A percentile compares a stretch with the other conserved stretches of the same genome.
These are phyloP conservation scores for Barnettozyma wickerhamii DNA, from an alignment of 805 yeast genomes.

Conservation along the genomic window DNA sequence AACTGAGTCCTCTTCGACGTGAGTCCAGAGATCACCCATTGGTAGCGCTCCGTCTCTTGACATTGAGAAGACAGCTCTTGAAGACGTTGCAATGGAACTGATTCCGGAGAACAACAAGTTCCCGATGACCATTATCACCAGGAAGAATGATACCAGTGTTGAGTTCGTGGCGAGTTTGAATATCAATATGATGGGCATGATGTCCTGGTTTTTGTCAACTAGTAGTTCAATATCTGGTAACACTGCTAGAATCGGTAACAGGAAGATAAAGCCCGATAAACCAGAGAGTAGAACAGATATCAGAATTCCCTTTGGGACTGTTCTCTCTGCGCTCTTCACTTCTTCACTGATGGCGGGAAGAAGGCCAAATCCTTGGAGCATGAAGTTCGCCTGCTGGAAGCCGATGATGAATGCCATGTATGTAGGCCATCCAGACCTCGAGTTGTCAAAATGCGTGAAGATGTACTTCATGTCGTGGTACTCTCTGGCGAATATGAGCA, in stretches of 20 bases:
- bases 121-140: constrained; percentile 62
- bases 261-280: constrained; percentile 65
- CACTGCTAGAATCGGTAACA: constrained; percentile 66
- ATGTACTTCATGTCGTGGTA: constrained; percentile 58
- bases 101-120: constrained; percentile 73
- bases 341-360: constrained; percentile 80
- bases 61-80: constrained; percentile 76
- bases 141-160: constrained; percentile 59
- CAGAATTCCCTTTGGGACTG: constrained; percentile 70
- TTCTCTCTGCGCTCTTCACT: constrained; percentile 68
- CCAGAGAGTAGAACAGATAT: constrained; percentile 61
- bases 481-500: constrained; percentile 50
- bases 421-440: constrained; percentile 73
- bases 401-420: constrained; percentile 72
- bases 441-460: constrained; percentile 63
- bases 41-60: constrained; percentile 84
- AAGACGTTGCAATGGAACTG: constrained; percentile 76
- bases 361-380: constrained; percentile 81
- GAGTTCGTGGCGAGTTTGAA: constrained; percentile 70
- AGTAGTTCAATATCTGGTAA: constrained; percentile 59
- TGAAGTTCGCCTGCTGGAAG: constrained; percentile 72
- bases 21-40: constrained; percentile 56
- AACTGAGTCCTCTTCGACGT: constrained; percentile 51
- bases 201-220: constrained; percentile 50
- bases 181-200: constrained; percentile 75